These are phyloP conservation scores for Gymnopilus junonius DNA, from an alignment of 768 basidiomycete species.

Conservation along the genomic window DNA sequence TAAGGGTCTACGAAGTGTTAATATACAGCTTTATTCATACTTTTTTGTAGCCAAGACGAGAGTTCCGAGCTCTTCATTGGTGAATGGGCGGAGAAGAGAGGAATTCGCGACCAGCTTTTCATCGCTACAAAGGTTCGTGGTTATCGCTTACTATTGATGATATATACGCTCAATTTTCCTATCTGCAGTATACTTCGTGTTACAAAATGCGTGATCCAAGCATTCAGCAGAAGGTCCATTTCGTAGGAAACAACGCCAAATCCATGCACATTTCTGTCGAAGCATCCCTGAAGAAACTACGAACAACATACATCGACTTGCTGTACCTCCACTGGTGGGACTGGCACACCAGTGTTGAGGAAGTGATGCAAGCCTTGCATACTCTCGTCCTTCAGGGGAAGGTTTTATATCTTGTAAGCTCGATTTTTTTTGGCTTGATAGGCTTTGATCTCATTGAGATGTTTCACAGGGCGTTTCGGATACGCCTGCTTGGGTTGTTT, in stretches of 20 bases:
- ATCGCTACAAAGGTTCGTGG: constrained; percentile 45
- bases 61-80: constrained; percentile 56
- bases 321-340: constrained; percentile 58
- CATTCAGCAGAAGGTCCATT: constrained; percentile 38
- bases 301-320: constrained; percentile 51
- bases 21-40: neutral
- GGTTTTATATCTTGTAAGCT: constrained; percentile 46
- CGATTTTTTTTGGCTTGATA: neutral
- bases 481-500: constrained; percentile 50
- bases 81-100: constrained; percentile 52
- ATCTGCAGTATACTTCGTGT: constrained; percentile 31
- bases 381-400: constrained; percentile 54
- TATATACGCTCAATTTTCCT: neutral
- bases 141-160: neutral
- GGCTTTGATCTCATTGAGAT: neutral
- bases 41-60: constrained; percentile 48
- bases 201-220: constrained; percentile 29
- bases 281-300: constrained; percentile 49
- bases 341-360: constrained; percentile 53
- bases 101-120: constrained; percentile 51
- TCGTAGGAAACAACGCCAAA: constrained; percentile 55
- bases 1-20: constrained; percentile 14
- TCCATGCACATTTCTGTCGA: constrained; percentile 44
- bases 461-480: constrained; percentile 48
- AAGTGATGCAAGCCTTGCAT: constrained; percentile 57